Evolutionary conservation across 2,329 filamentous ascomycete genomes (phyloP).

Genomic region (Herpotrichia juniperi): DNA sequence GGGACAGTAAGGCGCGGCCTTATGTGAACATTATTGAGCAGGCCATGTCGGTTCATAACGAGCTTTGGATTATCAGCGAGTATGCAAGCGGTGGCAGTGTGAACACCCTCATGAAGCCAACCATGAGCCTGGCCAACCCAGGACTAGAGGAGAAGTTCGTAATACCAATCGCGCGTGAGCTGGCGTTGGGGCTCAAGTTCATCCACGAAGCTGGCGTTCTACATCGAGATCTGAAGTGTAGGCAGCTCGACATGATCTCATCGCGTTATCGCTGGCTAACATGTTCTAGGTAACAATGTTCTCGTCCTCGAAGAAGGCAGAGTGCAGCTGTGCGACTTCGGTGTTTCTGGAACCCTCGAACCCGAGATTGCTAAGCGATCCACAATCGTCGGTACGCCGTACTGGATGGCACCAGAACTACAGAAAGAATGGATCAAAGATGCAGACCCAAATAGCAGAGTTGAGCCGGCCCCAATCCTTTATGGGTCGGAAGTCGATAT

Average conservation of each 20-base stretch:
- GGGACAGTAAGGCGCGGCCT: constrained; percentile 76
- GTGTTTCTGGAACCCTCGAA: constrained; percentile 79
- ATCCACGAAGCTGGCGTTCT: constrained; percentile 71
- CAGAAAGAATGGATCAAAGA: constrained; percentile 57
- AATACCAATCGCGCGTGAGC: constrained; percentile 67
- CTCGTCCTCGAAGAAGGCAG: constrained; percentile 77
- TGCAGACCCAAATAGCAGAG: constrained; percentile 61
- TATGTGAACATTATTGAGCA: constrained; percentile 86
- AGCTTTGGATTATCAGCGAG: constrained; percentile 88
- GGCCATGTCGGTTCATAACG: constrained; percentile 75
- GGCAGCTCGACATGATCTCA: constrained; percentile 5
- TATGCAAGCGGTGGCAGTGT: constrained; percentile 87
- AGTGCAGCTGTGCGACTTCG: constrained; percentile 85
- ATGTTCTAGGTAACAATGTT: constrained; percentile 72
- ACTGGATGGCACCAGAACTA: constrained; percentile 87
- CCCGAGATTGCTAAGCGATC: constrained; percentile 77
- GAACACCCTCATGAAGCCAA: constrained; percentile 64
- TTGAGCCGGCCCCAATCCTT: constrained; percentile 56
- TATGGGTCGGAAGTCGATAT: constrained; percentile 68
- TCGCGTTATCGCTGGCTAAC: neutral
- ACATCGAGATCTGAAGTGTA: constrained; percentile 69
- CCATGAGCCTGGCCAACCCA: constrained; percentile 21
- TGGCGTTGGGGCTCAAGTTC: constrained; percentile 65
- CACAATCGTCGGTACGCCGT: constrained; percentile 80
- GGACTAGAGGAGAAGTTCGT: constrained; percentile 66